These are phyloP conservation scores for Coriolopsis trogii DNA, from an alignment of 1,284 basidiomycete species.

Conservation along the genomic window DNA sequence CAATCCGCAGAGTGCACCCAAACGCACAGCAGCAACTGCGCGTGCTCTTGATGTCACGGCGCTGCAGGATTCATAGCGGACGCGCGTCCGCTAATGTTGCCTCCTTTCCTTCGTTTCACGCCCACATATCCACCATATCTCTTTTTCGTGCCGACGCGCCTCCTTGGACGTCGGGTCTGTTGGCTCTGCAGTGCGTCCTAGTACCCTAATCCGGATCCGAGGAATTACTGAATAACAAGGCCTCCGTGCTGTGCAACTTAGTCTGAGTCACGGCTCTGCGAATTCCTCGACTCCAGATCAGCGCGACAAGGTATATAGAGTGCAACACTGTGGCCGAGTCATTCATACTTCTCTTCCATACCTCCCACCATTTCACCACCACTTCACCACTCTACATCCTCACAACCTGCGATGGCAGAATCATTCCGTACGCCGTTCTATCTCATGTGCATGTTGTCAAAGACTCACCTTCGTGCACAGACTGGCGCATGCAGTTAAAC, in stretches of 20 bases:
- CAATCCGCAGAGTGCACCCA: constrained; percentile 3
- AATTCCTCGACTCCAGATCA: constrained; percentile 7
- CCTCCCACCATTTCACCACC: not conserved
- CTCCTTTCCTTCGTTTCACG: constrained; percentile 15
- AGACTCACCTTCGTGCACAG: constrained; percentile 12
- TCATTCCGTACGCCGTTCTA: constrained; percentile 22
- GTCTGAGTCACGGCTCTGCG: constrained; percentile 26
- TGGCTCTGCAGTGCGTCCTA: constrained; percentile 16
- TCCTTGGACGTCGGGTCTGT: constrained; percentile 5
- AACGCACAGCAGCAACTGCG: constrained; percentile 21
- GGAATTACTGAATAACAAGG: constrained; percentile 20
- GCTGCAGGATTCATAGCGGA: no score
- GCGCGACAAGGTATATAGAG: constrained; percentile 19
- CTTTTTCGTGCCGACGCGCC: constrained; percentile 14
- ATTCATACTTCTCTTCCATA: constrained; percentile 6
- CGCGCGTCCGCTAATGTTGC: constrained; percentile 21
- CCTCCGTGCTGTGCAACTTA: constrained; percentile 26
- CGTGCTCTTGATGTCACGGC: no score
- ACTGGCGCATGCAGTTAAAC: constrained; percentile 40
- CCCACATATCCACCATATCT: constrained; percentile 11
- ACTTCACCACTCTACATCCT: not conserved
- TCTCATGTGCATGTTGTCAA: not conserved
- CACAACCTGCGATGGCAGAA: constrained; percentile 26
- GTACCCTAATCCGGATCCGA: constrained; percentile 26
- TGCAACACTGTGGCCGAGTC: constrained; percentile 6